Base-by-base conservation (phyloP, 371 early-diverging fungal species). In the Mortierella sp. region DNA sequence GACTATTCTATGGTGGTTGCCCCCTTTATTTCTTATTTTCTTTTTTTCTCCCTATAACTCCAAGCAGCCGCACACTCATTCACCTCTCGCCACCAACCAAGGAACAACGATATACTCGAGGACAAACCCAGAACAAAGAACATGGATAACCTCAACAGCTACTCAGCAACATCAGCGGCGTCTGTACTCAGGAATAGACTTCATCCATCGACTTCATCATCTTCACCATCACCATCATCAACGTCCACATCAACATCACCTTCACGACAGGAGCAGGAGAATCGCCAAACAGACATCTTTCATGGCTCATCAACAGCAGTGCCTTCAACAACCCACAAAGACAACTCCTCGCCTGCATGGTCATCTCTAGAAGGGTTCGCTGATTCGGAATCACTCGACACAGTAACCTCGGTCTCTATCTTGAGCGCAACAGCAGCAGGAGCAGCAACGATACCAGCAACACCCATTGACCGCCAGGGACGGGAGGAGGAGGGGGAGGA, bases 151-250 rank as follows among this genome's bases (percentile, higher is more conserved):
- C 19, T 29, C 0, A 2, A 34, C 58, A 31, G 2, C 58, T 19
- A 34, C 34, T 58, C 58, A 58, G 58, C 7, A 14, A 31, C 50
- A 37, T n/a, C 22, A 41, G 13, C 16, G 2, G 64, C 8, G 40
- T 64, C 64, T 41, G 26, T 58, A 16, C 58, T 58, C 34, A 66
- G 34, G 43, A 41, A 66, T 43, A 45, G 34, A 34, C 41, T 34
- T 31, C 50, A 67, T n/a, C 50, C 31, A 29, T 50, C 37, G n/a
- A 37, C 44, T n/a, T 22, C 68, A 31, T n/a, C 48, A 66, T 22
- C 34, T 1, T 39, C 70, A 43, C 29, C 70, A 58, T n/a, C 53
- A 16, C 53, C 2, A 24, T 26, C 64, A 55, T 39, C 70, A 43
- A 29, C 70, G 44, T n/a, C 53, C 4, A 39, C 2, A 24, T 26